Percentiles rank a stretch among this genome's conserved stretches.
phyloP scores from a whole-genome alignment of 192 early-diverging fungal genomes.

The Oehlia diaphana region DNA sequence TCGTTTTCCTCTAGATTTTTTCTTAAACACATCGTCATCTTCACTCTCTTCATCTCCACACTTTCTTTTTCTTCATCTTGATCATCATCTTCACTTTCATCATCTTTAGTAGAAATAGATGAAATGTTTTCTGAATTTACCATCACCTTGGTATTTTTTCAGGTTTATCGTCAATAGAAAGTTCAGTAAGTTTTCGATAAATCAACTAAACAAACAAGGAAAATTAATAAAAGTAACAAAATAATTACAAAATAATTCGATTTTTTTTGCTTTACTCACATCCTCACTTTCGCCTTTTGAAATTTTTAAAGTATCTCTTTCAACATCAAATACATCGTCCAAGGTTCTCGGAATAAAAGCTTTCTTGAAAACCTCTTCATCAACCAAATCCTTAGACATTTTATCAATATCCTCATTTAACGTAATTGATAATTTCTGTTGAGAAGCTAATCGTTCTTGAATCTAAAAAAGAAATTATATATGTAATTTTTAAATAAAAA shows the following conservation, averaged over 20 bases:
- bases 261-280: slow-evolving; percentile 28
- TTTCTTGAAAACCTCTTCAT: slow-evolving; percentile 91
- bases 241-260: too few species aligned
- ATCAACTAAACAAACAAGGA: slow-evolving; percentile 44
- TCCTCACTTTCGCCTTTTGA: slow-evolving; percentile 73
- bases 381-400: slow-evolving; percentile 56
- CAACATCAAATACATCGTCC: slow-evolving; percentile 89
- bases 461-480: slow-evolving; percentile 22
- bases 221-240: too few species aligned
- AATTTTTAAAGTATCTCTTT: slow-evolving; percentile 76
- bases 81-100: too few species aligned
- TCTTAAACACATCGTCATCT: too few species aligned
- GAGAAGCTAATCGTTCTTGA: slow-evolving; percentile 6
- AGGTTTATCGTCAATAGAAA: slow-evolving; percentile 17
- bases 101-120: too few species aligned
- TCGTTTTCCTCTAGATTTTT: too few species aligned
- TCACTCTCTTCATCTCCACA: too few species aligned
- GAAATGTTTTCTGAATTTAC: background rate
- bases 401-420: slow-evolving; percentile 28
- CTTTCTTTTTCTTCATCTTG: too few species aligned
- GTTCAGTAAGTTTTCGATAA: slow-evolving; percentile 53
- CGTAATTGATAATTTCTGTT: slow-evolving; percentile 5
- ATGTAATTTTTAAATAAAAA: background rate
- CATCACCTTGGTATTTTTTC: slow-evolving; percentile 18
- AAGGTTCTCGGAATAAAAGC: slow-evolving; percentile 89